A percentile compares a stretch with the other conserved stretches of the same genome.
Conservation (phyloP, 2,329 filamentous ascomycete genomes). For the Trichoderma simmonsii region DNA sequence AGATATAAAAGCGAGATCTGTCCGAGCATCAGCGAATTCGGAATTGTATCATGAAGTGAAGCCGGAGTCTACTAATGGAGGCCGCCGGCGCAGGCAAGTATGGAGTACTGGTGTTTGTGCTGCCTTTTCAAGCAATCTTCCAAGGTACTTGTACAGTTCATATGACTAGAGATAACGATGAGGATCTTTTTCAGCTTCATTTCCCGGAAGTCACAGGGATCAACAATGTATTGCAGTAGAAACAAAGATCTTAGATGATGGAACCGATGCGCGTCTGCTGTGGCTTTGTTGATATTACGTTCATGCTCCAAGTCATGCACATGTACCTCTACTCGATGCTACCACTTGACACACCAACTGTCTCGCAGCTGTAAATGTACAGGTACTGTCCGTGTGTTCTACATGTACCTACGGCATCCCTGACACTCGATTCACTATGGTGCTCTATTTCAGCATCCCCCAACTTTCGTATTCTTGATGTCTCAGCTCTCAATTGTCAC, state of each 20-base stretch:
- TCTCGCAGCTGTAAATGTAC: background rate
- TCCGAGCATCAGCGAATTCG: background rate
- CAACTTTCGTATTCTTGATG: background rate
- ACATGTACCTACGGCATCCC: background rate
- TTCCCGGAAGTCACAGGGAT: background rate
- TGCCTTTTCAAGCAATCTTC: background rate
- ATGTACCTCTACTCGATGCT: background rate
- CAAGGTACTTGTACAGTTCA: background rate
- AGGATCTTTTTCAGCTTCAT: background rate
- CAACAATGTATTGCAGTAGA: background rate
- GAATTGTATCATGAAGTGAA: background rate
- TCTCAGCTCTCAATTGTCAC: background rate
- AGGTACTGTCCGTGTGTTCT: background rate
- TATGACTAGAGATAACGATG: background rate
- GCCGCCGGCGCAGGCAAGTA: background rate
- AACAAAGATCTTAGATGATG: background rate
- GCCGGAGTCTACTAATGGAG: slow-evolving; percentile 13
- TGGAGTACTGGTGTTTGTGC: background rate
- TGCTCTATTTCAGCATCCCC: background rate
- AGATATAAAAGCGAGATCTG: background rate
- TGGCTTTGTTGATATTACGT: background rate
- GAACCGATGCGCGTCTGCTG: background rate
- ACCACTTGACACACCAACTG: background rate
- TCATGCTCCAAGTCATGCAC: background rate
- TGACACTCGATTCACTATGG: background rate